Evolutionary conservation across 768 basidiomycete genomes (phyloP).

Genomic region (Pluteus cervinus): DNA sequence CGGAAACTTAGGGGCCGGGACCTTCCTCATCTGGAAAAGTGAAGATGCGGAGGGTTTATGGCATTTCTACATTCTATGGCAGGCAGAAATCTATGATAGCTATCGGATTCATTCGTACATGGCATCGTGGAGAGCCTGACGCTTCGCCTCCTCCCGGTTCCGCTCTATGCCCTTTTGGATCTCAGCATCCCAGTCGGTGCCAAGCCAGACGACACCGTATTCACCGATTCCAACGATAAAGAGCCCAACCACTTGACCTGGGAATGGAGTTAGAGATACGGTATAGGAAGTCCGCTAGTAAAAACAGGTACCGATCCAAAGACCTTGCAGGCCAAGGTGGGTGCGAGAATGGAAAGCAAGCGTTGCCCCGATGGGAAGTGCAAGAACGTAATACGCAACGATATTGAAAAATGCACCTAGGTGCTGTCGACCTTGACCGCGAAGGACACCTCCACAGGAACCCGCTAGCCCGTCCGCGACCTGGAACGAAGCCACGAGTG

Average conservation of each 20-base stretch:
- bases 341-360: slow-evolving; percentile 53
- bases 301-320: slow-evolving; percentile 67
- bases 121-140: no score
- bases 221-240: slow-evolving; percentile 68
- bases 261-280: slow-evolving; percentile 1
- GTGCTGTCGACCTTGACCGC: slow-evolving; percentile 71
- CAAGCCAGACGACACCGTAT: slow-evolving; percentile 52
- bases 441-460: slow-evolving; percentile 65
- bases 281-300: slow-evolving; percentile 20
- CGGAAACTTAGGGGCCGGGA: no score
- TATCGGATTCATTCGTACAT: no score
- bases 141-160: slow-evolving; percentile 40
- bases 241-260: slow-evolving; percentile 69
- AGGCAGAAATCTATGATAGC: no score
- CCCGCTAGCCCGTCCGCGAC: slow-evolving; percentile 74
- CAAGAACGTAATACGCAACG: slow-evolving; percentile 72
- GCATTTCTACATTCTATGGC: no score
- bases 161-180: slow-evolving; percentile 47
- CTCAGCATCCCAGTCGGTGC: slow-evolving; percentile 60
- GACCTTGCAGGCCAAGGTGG: slow-evolving; percentile 50
- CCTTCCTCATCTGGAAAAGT: no score
- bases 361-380: slow-evolving; percentile 72
- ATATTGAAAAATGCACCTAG: slow-evolving; percentile 72
- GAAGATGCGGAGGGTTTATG: no score
- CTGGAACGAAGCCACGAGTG: slow-evolving; percentile 72